Base-by-base conservation (phyloP, 345 rosid species). In the Mallotus nudiflorus region DNA sequence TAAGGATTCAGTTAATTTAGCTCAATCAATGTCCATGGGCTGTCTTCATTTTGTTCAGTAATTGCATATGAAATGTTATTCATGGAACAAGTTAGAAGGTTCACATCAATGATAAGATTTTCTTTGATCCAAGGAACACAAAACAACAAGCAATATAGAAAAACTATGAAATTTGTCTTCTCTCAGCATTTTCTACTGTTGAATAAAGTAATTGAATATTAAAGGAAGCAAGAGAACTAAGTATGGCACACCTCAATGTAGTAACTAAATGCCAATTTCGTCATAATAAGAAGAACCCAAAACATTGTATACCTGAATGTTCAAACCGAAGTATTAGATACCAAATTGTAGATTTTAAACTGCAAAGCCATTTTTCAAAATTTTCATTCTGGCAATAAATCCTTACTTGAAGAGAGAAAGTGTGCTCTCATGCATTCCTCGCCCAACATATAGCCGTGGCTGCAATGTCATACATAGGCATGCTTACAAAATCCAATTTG, bases 361-460 rank as follows among this genome's bases (percentile, higher is more conserved):
- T 64, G 66, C 2, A 18, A 42, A 14, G 7, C 19, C 33, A 52
- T 44, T 29, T n/a, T n/a, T n/a, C n/a, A n/a, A n/a, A n/a, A n/a
- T n/a, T n/a, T n/a, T 15, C 29, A 27, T 62, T 77, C 44, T 65
- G 73, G 65, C n/a, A 70, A 40, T 42, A 52, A 71, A 74, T 48
- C 39, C 91, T 80, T 83, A 96, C 99, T 96, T 89, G 82, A 92
- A 89, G 70, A 96, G 97, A 66, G 97, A 88, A 72, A 88, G 82
- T 28, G 91, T 45, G 66, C 99, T 93, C 88, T 96, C 98, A 58
- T 92, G 99, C 99, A 96, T 96, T 73, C 98, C 99, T 85, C 99
- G 86, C 42, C 98, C 99, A 80, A 96, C 97, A 84, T 92, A 96
- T 53, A 96, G 96, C 73, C 96, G 96, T 62, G 99, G 99, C 99